Percentiles rank a stretch among this genome's conserved stretches.
Conservation (phyloP, 345 rosid species). For the Lepidium aucheri region DNA sequence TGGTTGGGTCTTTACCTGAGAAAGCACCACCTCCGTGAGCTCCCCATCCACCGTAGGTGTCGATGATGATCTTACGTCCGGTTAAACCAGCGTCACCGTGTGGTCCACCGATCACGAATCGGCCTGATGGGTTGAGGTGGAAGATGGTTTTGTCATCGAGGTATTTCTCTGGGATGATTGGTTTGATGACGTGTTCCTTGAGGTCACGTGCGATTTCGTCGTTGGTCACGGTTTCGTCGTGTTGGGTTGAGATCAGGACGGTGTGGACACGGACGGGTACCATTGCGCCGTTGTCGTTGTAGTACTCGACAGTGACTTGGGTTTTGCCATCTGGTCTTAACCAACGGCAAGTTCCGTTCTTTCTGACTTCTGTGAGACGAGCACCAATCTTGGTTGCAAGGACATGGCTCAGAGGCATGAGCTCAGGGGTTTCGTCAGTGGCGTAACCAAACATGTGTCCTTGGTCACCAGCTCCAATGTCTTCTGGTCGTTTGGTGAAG, state of each 20-base stretch:
- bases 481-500: conserved; percentile 31
- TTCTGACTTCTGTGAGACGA: conserved; percentile 28
- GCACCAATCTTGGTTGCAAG: conserved; percentile 36
- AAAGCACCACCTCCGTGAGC: conserved; percentile 35
- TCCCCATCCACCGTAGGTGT: conserved; percentile 35
- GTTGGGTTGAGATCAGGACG: conserved; percentile 32
- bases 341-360: conserved; percentile 35
- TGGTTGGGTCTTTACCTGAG: conserved; percentile 33
- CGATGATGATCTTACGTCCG: conserved; percentile 35
- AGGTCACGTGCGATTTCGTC: conserved; percentile 38
- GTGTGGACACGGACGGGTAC: conserved; percentile 36
- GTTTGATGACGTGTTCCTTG: conserved; percentile 30
- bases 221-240: conserved; percentile 34
- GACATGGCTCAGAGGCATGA: conserved; percentile 32
- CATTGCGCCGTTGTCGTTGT: conserved; percentile 31
- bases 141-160: conserved; percentile 34
- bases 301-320: conserved; percentile 36
- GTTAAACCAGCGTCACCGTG: conserved; percentile 36
- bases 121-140: conserved; percentile 35
- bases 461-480: conserved; percentile 35
- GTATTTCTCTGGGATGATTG: conserved; percentile 32
- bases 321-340: conserved; percentile 32
- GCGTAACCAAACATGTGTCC: conserved; percentile 34
- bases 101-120: conserved; percentile 34
- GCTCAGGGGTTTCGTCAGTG: conserved; percentile 33